phyloP scores from a whole-genome alignment of 208 protist genomes.

The Leishmania major region DNA sequence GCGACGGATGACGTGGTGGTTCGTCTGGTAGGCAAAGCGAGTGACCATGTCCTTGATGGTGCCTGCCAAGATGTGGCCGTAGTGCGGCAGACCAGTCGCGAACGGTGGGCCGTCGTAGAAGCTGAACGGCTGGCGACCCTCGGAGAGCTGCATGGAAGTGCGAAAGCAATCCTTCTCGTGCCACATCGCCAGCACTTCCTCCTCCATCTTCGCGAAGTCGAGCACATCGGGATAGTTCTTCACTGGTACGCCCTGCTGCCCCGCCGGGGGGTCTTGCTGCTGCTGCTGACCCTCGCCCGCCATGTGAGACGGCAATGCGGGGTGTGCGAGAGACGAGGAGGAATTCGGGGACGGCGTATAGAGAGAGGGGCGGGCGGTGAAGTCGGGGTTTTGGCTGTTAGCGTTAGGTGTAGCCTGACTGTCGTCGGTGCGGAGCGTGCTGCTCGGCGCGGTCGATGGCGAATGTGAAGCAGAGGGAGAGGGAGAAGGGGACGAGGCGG shows the following conservation, averaged over 20 bases:
- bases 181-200: constrained; percentile 96
- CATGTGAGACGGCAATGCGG: constrained; percentile 14
- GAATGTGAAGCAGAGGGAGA: constrained; percentile 13
- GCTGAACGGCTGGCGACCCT: constrained; percentile 84
- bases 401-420: constrained; percentile 9
- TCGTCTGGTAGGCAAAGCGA: constrained; percentile 97
- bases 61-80: constrained; percentile 99
- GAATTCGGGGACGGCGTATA: not conserved
- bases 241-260: constrained; percentile 18
- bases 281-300: constrained; percentile 10
- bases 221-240: constrained; percentile 80
- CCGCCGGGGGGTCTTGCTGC: constrained; percentile 21
- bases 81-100: constrained; percentile 99
- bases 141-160: constrained; percentile 93
- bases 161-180: constrained; percentile 96
- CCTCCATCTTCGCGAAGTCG: constrained; percentile 95
- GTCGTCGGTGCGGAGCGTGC: not conserved
- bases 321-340: not conserved
- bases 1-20: constrained; percentile 97
- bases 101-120: constrained; percentile 99
- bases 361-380: constrained; percentile 16
- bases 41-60: constrained; percentile 99
- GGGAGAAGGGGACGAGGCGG: constrained; percentile 31
- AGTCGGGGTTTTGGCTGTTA: not conserved
- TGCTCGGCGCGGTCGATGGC: not conserved